Base-by-base conservation (phyloP, 768 basidiomycete species). In the Phanerochaete sordida region DNA sequence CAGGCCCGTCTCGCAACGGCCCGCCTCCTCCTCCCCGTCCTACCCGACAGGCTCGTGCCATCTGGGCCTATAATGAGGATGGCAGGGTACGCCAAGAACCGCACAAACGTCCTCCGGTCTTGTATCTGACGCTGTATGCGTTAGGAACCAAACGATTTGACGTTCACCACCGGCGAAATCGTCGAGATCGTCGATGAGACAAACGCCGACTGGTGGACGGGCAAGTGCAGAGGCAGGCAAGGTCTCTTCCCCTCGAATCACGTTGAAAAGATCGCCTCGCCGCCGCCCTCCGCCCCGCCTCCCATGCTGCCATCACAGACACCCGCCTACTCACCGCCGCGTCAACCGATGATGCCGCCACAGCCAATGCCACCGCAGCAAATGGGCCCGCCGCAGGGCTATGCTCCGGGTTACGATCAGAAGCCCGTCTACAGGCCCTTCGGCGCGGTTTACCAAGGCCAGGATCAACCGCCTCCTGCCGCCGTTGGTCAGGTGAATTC, bases 121-220 rank as follows among this genome's bases (percentile, higher is more conserved):
- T 19, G 5, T 9, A 19, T 55, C 9, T 37, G 28, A 52, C 2
- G 23, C 23, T 56, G 56, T 26, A 6, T 28, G 12, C 68, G 8
- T 6, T 26, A 93, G 89, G 89, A 92, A 65, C 76, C 81, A 13
- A 84, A 87, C n/a, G 93, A 96, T 69, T 78, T 96, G 8, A 82
- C 85, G 0, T 94, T 96, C 79, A 70, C 75, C 27, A 72, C 81
- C 0, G 93, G 91, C 3, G 93, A 95, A 67, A 76, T 84, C 47
- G 82, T 96, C 60, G 89, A 91, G 59, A 80, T 96, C 59, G 70
- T 90, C 44, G 83, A 87, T 59, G 90, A 94, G 69, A 88, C 84
- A 47, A 93, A 94, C 59, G 77, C 77, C 2, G 93, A 95, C 70
- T 95, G 93, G 93, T 96, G 91, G 92, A 83, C 81, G 8, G 93